Evolutionary conservation across 352 stramenopile genomes (phyloP), one percentile per base, ranked within the genome.

Genomic region (Phytophthora quininea): DNA sequence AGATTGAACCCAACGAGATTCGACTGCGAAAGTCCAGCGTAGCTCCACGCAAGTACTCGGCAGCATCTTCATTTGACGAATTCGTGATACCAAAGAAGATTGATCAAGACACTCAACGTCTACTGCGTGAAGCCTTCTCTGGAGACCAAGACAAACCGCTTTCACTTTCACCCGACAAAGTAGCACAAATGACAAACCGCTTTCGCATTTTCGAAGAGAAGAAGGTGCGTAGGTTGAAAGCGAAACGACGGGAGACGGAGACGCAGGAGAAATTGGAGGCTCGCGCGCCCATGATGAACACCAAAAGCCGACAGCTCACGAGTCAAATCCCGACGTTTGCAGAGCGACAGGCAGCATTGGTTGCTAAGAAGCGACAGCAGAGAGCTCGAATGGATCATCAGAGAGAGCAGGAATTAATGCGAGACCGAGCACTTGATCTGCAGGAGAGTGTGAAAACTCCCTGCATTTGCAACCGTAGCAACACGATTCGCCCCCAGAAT

Each of bases 171-270:
- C 68, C 76, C 0, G 38, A 75, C 12, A 66, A 63, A 52, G 42
- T 82, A 3, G 50, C 37, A 0, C 69, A 79, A 10, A 80, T 85
- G 73, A 73, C 61, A 3, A 58, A 54, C n/a, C 71, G 74, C 11
- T 85, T 85, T 31, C 73, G 71, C 4, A 54, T 78, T 1, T 72
- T 75, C 15, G 76, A 82, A 27, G 70, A 81, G 63, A 74, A 78
- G 48, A 74, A 74, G 14, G 55, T 49, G 3, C 73, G 64, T 3
- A 69, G 55, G 52, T 63, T 81, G 10, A 69, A 53, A 27, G 62
- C 60, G 2, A 79, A 75, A 35, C 60, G 76, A 35, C 59, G 76
- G 63, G 73, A 80, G 40, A 67, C 65, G 8, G 72, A 80, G 58
- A 67, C 60, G 43, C 64, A 77, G 59, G 59, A 77, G 47, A 68